These are phyloP conservation scores for Eucalyptus albens DNA, from an alignment of 345 rosid species.

Conservation along the genomic window DNA sequence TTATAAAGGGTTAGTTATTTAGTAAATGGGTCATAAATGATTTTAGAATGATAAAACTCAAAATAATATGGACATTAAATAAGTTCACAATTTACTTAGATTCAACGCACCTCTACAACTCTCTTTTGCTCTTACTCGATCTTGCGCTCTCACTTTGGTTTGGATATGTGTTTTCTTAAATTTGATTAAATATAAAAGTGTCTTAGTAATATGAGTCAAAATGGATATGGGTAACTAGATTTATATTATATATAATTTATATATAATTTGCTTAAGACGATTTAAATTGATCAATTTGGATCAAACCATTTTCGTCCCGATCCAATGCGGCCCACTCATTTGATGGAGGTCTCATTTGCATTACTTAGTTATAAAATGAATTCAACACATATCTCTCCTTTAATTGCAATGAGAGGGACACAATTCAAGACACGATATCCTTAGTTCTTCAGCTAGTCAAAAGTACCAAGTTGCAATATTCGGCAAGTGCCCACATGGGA, in stretches of 20 bases:
- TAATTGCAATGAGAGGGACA: not conserved
- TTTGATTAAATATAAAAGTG: no score
- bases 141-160: no score
- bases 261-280: no score
- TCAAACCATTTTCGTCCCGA: rapidly evolving
- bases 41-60: rapidly evolving
- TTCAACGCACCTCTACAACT: rapidly evolving
- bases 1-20: no score
- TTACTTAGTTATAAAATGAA: not conserved
- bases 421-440: not conserved
- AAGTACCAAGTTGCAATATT: not conserved
- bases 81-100: rapidly evolving
- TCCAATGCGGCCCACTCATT: rapidly evolving
- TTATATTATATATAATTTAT: no score
- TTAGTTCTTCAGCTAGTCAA: not conserved
- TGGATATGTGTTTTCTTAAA: no score
- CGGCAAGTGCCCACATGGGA: not conserved
- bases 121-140: rapidly evolving
- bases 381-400: not conserved
- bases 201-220: no score
- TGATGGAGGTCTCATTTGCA: not conserved
- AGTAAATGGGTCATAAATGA: rapidly evolving
- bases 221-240: no score
- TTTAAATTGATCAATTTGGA: no score
- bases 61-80: no score